Percentiles rank a stretch among this genome's conserved stretches.
phyloP scores from a whole-genome alignment of 768 basidiomycete species.

The Rhodotorula kratochvilovae region DNA sequence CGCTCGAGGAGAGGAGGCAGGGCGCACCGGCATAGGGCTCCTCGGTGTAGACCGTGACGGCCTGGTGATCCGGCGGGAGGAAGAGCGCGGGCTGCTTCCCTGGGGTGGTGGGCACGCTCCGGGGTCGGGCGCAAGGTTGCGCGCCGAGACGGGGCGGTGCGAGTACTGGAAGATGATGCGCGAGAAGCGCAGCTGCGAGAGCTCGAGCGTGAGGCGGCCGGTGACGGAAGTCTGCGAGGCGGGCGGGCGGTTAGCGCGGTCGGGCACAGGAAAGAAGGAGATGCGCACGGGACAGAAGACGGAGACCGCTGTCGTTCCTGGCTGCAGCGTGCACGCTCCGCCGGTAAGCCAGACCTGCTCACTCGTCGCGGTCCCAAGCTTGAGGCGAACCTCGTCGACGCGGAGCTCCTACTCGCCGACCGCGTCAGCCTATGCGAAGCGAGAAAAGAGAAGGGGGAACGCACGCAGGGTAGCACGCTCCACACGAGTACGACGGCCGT shows the following conservation, averaged over 20 bases:
- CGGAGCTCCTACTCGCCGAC: conserved; percentile 55
- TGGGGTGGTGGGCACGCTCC: not conserved
- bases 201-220: conserved; percentile 66
- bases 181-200: conserved; percentile 63
- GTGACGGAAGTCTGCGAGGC: conserved; percentile 60
- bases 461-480: conserved; percentile 72
- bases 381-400: conserved; percentile 61
- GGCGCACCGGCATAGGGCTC: conserved; percentile 46
- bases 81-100: conserved; percentile 49
- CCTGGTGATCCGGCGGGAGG: conserved; percentile 61
- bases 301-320: conserved; percentile 59
- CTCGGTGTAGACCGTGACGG: conserved; percentile 60
- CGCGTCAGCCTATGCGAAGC: too few species aligned
- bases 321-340: conserved; percentile 50
- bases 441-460: conserved; percentile 44
- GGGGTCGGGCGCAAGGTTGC: conserved; percentile 28
- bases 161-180: conserved; percentile 64
- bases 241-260: too few species aligned
- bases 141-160: conserved; percentile 31
- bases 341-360: conserved; percentile 60
- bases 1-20: not conserved
- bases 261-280: not conserved
- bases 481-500: conserved; percentile 57
- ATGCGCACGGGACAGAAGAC: conserved; percentile 68
- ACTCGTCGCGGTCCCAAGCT: conserved; percentile 61